phyloP scores from a whole-genome alignment of 306 rosid genomes.

The Arachis hypogaea region DNA sequence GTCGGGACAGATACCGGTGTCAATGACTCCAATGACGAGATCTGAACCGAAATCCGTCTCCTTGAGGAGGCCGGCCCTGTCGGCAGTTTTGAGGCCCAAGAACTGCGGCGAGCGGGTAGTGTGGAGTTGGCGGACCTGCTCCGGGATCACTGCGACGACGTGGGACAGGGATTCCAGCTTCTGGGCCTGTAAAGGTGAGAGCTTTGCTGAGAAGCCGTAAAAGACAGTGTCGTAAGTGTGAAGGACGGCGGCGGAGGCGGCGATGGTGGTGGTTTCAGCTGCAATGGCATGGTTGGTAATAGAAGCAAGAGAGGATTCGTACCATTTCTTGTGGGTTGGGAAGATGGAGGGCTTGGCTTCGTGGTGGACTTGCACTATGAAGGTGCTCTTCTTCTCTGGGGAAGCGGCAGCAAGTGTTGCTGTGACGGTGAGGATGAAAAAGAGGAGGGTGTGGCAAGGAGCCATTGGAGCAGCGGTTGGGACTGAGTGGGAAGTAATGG shows the following conservation, averaged over 20 bases:
- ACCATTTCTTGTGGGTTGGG: constrained; percentile 76
- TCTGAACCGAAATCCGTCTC: constrained; percentile 88
- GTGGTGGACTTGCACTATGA: constrained; percentile 64
- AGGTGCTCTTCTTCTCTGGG: constrained; percentile 44
- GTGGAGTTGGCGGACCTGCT: constrained; percentile 67
- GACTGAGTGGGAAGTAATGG: too few species aligned
- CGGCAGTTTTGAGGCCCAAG: constrained; percentile 67
- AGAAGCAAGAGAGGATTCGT: constrained; percentile 65
- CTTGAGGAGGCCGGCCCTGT: constrained; percentile 65
- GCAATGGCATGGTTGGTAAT: constrained; percentile 3
- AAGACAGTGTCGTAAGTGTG: constrained; percentile 70
- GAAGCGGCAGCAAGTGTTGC: not conserved
- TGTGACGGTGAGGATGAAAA: not conserved
- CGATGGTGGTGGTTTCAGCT: not conserved
- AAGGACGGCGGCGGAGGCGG: constrained; percentile 14
- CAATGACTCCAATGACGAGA: constrained; percentile 87
- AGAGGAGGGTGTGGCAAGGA: not conserved
- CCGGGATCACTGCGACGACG: constrained; percentile 62
- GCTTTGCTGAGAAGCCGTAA: constrained; percentile 82
- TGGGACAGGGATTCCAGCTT: constrained; percentile 57
- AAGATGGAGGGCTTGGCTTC: constrained; percentile 77
- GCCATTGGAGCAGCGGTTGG: not conserved
- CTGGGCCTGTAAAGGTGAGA: constrained; percentile 51
- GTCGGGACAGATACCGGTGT: constrained; percentile 85
- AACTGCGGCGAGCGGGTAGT: constrained; percentile 91